Evolutionary conservation across 768 basidiomycete genomes (phyloP).

Genomic region (Piloderma croceum): DNA sequence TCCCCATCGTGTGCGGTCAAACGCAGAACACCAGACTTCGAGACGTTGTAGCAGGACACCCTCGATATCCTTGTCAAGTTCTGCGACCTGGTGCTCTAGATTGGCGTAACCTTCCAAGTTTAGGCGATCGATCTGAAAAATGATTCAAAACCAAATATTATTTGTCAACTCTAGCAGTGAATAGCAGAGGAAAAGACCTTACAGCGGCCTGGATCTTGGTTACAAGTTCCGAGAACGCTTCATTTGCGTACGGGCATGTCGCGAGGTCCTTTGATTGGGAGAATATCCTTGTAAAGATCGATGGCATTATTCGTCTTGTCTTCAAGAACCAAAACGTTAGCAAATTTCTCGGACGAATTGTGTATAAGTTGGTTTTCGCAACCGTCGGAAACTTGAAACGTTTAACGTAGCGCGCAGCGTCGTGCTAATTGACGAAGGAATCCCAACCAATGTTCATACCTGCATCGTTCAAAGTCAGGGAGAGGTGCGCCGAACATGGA

Average conservation of each 20-base stretch:
- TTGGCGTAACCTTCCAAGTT: conserved; percentile 96
- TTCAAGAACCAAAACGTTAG: conserved; percentile 81
- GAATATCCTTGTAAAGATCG: conserved; percentile 83
- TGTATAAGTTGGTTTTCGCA: conserved; percentile 84
- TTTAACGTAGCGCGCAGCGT: conserved; percentile 69
- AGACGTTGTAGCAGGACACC: conserved; percentile 71
- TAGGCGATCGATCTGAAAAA: conserved; percentile 92
- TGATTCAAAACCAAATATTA: background rate
- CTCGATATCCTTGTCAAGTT: conserved; percentile 81
- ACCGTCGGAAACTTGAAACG: conserved; percentile 66
- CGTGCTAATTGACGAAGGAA: conserved; percentile 91
- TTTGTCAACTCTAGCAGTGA: background rate
- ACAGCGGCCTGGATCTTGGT: conserved; percentile 81
- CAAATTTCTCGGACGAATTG: conserved; percentile 95
- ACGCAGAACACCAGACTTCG: conserved; percentile 83
- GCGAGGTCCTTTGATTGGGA: conserved; percentile 78
- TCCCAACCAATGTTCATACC: conserved; percentile 98
- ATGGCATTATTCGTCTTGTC: conserved; percentile 95
- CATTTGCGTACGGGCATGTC: conserved; percentile 78
- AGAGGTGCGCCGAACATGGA: background rate
- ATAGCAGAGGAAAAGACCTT: conserved; percentile 22
- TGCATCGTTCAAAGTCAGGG: too few relatives aligned
- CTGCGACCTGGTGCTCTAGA: conserved; percentile 85
- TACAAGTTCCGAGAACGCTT: conserved; percentile 77
- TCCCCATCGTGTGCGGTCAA: conserved; percentile 71